Evolutionary conservation across 805 yeast genomes (phyloP), one percentile per base, ranked within the genome.

Genomic region (Zygoascus biomembranicola): DNA sequence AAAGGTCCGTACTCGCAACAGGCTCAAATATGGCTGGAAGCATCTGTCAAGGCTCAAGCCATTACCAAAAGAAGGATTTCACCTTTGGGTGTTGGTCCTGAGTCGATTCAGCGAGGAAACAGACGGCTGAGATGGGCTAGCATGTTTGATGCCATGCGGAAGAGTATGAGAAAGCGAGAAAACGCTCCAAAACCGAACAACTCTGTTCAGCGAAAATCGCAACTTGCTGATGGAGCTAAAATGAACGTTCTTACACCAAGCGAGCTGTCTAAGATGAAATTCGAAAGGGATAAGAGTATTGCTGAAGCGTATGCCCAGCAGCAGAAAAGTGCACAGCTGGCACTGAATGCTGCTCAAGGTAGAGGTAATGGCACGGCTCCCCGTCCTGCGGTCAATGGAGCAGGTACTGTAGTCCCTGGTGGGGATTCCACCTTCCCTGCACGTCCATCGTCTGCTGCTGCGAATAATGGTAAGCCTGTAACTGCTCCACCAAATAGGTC

Each of bases 141-240:
- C 52, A 86, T 94, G 88, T 88, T 94, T 73, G 99, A 94, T 66
- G 97, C 96, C 1, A 84, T 94, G 72, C 77, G 97, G 55, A 90
- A 90, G 69, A 75, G 85, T 60, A 88, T 90, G 84, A 81, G 88
- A 60, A 90, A 90, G 66, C 77, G 98, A 46, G 99, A 94, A 67
- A 81, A 77, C 61, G 80, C 82, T 3, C 84, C 85, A 18, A 77
- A 78, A 57, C 87, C 86, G 18, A 76, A 76, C 50, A 71, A 66
- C 45, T 60, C 70, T 3, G 62, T 70, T 66, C 72, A 56, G 64
- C 71, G 59, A 73, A 73, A 64, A 71, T 70, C 57, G n/a, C 64
- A 59, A 23, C 49, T 56, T 32, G 43, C 50, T 6, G 60, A 59
- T 49, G 39, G 53, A 45, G 47, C 49, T 49, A 53, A 56, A 43